Base-by-base conservation (phyloP, 78 protist species). In the Dictyostelium purpureum region DNA sequence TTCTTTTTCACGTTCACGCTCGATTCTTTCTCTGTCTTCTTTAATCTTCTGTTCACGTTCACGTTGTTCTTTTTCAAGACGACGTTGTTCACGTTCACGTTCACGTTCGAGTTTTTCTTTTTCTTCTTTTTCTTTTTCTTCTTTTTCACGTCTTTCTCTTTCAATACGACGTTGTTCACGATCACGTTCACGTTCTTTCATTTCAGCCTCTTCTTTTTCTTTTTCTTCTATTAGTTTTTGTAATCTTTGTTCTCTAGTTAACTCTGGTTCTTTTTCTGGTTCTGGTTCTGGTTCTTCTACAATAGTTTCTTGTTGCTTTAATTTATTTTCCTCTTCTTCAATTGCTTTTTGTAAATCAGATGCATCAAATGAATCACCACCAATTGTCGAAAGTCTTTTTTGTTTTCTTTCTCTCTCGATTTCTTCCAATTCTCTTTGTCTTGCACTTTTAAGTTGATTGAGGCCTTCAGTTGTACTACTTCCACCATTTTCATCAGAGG, bases 401-500 rank as follows among this genome's bases (percentile, higher is more conserved):
- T 79, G 88, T 61, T 47, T 31, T 63, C 71, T 63, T 66, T 40
- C 52, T 69, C 76, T 69, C 35, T 69, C 76, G 40, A 69, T 69
- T n/a, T 69, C 76, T 42, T 69, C 76, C 76, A 69, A 69, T 42
- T 79, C 88, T 28, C 49, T 79, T 65, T 79, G 63, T 45, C 79
- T 38, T 24, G 54, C n/a, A 26, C 37, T 14, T 6, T 19, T 28
- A 14, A 45, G 18, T 73, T 56, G 45, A 24, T 73, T 61, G 18
- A 38, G 18, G 19, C 51, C 6, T 6, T 40, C 76, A 28, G 37
- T 45, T 24, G 79, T 19, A 26, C 26, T 33, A 47, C 11, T 26
- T 43, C n/a, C 19, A 26, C 18, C 54, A 19, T 57, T 14, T 57
- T 18, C 9, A 21, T n/a, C 56, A n/a, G 24, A 14, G 1, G 2